Percentiles rank a stretch among this genome's conserved stretches.
phyloP scores from a whole-genome alignment of 495 filamentous ascomycete species.

The Aspergillus campestris region DNA sequence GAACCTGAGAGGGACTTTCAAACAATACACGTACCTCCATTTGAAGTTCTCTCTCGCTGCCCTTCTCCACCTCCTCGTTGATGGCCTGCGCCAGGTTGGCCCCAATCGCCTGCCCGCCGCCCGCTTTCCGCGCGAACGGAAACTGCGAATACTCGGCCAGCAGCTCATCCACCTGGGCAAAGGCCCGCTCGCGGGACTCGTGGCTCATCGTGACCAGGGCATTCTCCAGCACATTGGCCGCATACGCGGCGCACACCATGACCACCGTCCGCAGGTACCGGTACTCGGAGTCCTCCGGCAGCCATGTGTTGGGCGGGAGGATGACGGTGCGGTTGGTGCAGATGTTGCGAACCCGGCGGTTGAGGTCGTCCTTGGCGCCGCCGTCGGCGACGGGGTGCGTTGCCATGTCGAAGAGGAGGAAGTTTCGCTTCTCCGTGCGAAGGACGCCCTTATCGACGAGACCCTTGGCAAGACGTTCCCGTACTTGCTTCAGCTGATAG shows the following conservation, averaged over 20 bases:
- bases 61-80: constrained; percentile 73
- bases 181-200: constrained; percentile 86
- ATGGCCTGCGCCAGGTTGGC: constrained; percentile 88
- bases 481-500: constrained; percentile 98
- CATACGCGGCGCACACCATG: constrained; percentile 97
- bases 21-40: constrained; percentile 58
- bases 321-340: constrained; percentile 92
- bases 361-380: constrained; percentile 94
- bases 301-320: constrained; percentile 69
- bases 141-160: constrained; percentile 93
- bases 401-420: constrained; percentile 98
- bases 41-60: constrained; percentile 88
- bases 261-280: constrained; percentile 81
- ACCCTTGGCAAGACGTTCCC: constrained; percentile 95
- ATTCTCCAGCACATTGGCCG: constrained; percentile 96
- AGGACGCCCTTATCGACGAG: constrained; percentile 98
- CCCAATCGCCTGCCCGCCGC: constrained; percentile 70
- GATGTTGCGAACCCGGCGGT: constrained; percentile 82
- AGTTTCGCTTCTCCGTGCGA: constrained; percentile 97
- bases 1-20: not conserved
- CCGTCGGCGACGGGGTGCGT: constrained; percentile 97
- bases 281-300: constrained; percentile 91
- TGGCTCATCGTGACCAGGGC: constrained; percentile 89
- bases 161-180: constrained; percentile 93
- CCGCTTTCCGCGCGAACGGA: constrained; percentile 79